Percentiles rank a stretch among this genome's conserved stretches.
Conservation (phyloP, 257 asterid species). For the Gentiana macrophylla region DNA sequence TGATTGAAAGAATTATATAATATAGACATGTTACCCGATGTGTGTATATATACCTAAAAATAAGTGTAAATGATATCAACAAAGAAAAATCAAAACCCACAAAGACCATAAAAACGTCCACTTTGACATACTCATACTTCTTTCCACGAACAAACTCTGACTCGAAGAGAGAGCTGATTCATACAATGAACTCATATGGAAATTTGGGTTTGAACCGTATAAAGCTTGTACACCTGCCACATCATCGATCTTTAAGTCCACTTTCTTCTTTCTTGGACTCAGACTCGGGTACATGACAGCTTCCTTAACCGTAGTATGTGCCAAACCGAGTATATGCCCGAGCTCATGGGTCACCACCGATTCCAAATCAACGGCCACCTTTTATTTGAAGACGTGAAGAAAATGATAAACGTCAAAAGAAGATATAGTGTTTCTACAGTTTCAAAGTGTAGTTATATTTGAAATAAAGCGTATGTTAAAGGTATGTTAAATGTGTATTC, state of each 20-base stretch:
- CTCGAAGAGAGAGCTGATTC: conserved; percentile 54
- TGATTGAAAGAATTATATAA: no score
- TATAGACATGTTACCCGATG: no score
- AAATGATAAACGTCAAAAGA: no score
- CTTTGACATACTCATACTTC: conserved; percentile 16
- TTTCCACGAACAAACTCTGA: conserved; percentile 17
- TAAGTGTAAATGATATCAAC: conserved; percentile 19
- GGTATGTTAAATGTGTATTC: no score
- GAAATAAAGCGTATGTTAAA: no score
- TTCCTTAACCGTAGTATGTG: conserved; percentile 69
- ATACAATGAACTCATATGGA: conserved; percentile 30
- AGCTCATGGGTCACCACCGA: conserved; percentile 94
- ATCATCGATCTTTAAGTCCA: conserved; percentile 69
- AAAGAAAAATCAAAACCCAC: conserved; percentile 16
- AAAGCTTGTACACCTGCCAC: conserved; percentile 66
- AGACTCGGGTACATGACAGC: conserved; percentile 84
- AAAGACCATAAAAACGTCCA: conserved; percentile 22
- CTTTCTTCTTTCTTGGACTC: conserved; percentile 67
- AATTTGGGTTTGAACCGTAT: conserved; percentile 81
- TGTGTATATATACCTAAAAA: background rate
- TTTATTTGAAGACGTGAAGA: no score
- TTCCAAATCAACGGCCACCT: conserved; percentile 74
- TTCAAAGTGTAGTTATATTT: no score
- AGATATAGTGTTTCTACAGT: no score
- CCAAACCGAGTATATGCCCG: conserved; percentile 86